Evolutionary conservation across 2,329 filamentous ascomycete species (phyloP), one percentile per base, ranked within the genome.

Genomic region (Arthroderma sp.): DNA sequence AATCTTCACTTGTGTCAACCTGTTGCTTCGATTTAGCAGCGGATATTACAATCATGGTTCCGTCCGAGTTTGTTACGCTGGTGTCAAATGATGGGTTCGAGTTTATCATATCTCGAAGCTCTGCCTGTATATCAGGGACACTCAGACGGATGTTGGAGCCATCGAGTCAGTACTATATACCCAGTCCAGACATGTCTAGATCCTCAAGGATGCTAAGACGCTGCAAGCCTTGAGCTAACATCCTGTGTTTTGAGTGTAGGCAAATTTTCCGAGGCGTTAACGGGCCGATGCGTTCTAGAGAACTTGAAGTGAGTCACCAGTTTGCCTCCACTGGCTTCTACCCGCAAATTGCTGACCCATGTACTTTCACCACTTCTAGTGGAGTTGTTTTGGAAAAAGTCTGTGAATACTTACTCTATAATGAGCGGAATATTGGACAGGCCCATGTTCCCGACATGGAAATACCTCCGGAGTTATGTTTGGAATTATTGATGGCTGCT

Each of bases 361-460:
- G 5, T 31, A 28, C 11, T 27, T 32, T 10, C 8, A 4, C n/a
- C 33, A 28, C 29, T 15, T 44, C 30, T 51, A 81, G 75, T 53
- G 78, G 74, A 29, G 61, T 79, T 28, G 70, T 81, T 7, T 68
- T 83, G 1, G 78, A 82, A 56, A 81, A 81, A 59, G 76, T 83
- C 43, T 82, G 78, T 69, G 77, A 82, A 58, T 83, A 83, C 56
- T 70, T 83, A 38, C 80, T 79, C 60, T 82, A 82, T 64, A 75
- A 79, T 51, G 72, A 82, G 53, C 80, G 79, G 61, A 66, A 80
- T 56, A 72, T 74, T 51, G 68, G 77, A 38, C 66, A 70, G 46
- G 70, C 66, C 39, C 75, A 79, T 47, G 77, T 82, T 6, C 71
- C 77, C 0, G 79, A 83, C 53, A 78, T 81, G 73, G 77, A 82